Base-by-base conservation (phyloP, 805 yeast genomes). In the Metschnikowia lochheadii region DNA sequence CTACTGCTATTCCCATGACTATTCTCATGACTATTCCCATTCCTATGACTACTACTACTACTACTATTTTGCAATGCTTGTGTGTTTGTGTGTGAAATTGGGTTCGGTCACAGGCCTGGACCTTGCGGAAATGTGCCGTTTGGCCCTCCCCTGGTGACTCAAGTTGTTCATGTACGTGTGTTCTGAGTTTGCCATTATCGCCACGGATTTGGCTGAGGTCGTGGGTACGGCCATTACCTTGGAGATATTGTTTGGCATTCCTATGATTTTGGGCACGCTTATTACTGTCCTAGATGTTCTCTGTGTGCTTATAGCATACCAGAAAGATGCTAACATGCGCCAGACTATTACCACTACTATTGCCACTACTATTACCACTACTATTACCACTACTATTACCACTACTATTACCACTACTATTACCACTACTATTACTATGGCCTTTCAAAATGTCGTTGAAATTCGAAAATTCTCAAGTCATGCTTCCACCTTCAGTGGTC, bases 141-240 rank as follows among this genome's bases (percentile, higher is more conserved):
- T 75, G 51, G 82, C 85, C 61, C 73, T 90, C 32, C 90, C 95
- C 0, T 66, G 66, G 23, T 81, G 85, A 81, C 64, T 87, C 59
- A 87, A 88, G 60, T 56, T 80, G 38, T 55, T 76, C 3, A 69
- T 89, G 4, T 90, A 89, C 63, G 63, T 80, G 1, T 76, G 87
- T 58, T 89, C 96, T 0, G 96, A 90, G 60, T 59, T 88, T 21
- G 96, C 96, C 2, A 90, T 90, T 54, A 84, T 90, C 34, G 96
- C 96, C 8, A 90, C 97, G 0, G 97, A 90, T 65, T 70, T 90
- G 59, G 97, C 97, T 0, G 97, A 90, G 66, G 96, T 90, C 10
- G 92, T 90, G 6, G 97, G 97, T 2, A 86, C 96, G 3, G 96
- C 96, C 10, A 87, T 90, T 44, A 82, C 96, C 0, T 73, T 90